Evolutionary conservation across 164 flowering plant species (phyloP), one percentile per base, ranked within the genome.

Genomic region (Akebia trifoliata): DNA sequence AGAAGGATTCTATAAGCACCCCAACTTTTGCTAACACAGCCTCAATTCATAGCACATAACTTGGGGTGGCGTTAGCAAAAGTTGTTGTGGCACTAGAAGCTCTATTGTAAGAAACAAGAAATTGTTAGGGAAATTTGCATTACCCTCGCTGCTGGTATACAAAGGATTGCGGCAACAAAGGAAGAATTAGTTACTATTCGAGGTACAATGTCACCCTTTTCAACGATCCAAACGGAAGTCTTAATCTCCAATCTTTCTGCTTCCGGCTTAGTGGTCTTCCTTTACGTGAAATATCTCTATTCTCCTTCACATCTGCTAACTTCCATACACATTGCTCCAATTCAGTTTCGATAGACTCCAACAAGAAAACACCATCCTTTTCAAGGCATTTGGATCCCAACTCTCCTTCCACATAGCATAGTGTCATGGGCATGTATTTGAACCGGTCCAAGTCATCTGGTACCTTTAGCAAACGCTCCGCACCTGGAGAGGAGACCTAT

Each of bases 401-500:
- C 8, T 72, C 70, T 11, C 15, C 60, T 62, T 82, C 94, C 31
- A 66, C 50, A 56, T 85, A 87, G 67, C 68, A 51, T 17, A 90
- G 86, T 57, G 68, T 63, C 96, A 93, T 79, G 30, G 96, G 86
- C 80, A 82, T 63, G 40, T 90, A 85, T 62, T 74, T 81, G 74
- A 90, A 93, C 36, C 97, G 76, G 37, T 60, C 32, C 64, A 93
- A 76, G 68, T 93, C 97, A 48, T 81, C 87, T 21, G 97, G 96
- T 28, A 93, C 80, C 73, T 66, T 87, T 34, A 93, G 65, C 29
- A 93, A 14, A 65, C 97, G 78, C 59, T 87, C 89, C n/a, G 90
- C 97, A 50, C 99, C 89, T 6, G 97, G 97, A 54, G 97, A 81
- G 9, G 99, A 93, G 37, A 93, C 95, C 99, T 93, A 61, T 61